These are phyloP conservation scores for Spergularia bocconei DNA, from an alignment of 148 eudicot genomes.

Conservation along the genomic window DNA sequence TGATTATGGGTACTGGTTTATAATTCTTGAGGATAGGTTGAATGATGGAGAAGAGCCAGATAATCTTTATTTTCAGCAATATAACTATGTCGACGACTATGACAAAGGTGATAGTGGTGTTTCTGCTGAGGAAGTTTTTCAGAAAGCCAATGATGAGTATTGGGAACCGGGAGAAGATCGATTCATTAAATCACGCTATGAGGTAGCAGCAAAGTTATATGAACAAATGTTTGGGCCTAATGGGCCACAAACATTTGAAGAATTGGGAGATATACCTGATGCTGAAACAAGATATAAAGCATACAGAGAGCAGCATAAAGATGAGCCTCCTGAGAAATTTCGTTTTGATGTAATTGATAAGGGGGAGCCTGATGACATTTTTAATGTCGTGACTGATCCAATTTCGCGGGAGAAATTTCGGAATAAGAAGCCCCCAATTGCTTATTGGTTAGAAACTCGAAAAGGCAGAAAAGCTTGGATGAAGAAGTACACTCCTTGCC, in stretches of 20 bases:
- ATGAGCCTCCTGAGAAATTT: conserved; percentile 78
- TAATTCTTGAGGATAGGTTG: conserved; percentile 82
- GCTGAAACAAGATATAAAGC: conserved; percentile 79
- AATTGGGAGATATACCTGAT: conserved; percentile 87
- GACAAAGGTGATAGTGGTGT: conserved; percentile 92
- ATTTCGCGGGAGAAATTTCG: conserved; percentile 63
- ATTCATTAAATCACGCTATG: conserved; percentile 60
- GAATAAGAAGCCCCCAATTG: conserved; percentile 76
- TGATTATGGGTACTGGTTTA: conserved; percentile 95
- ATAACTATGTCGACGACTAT: conserved; percentile 82
- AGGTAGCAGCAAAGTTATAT: conserved; percentile 69
- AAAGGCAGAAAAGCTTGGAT: conserved; percentile 98
- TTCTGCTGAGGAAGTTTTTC: conserved; percentile 57
- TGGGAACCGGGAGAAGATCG: conserved; percentile 99
- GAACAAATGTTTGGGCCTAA: conserved; percentile 96
- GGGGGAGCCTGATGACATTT: conserved; percentile 68
- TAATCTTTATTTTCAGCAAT: conserved; percentile 84
- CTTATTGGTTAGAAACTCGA: conserved; percentile 88
- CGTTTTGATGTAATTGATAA: conserved; percentile 77
- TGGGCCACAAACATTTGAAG: conserved; percentile 88
- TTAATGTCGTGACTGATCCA: conserved; percentile 72
- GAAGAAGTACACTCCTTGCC: conserved; percentile 70
- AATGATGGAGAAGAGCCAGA: conserved; percentile 88
- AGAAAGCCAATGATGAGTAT: conserved; percentile 88
- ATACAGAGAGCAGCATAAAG: conserved; percentile 90